A percentile compares a stretch with the other conserved stretches of the same genome.
Evolutionary conservation across 1,139 yeast genomes (phyloP).

Genomic region (Insectozyma bohioensis): DNA sequence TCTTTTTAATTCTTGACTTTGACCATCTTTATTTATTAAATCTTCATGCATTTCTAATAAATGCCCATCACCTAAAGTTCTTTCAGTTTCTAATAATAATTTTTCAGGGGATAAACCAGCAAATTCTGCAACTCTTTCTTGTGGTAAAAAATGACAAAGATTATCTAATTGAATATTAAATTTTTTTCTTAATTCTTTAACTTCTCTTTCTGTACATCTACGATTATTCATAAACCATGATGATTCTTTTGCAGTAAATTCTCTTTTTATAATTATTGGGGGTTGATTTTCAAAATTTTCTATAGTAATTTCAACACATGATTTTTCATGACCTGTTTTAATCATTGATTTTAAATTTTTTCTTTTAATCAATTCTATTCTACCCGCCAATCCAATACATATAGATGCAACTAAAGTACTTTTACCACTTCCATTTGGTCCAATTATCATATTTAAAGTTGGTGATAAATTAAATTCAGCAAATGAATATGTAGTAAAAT

Average conservation of each 20-base stretch:
- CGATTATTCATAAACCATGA: constrained; percentile 60
- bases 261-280: constrained; percentile 35
- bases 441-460: constrained; percentile 85
- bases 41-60: constrained; percentile 57
- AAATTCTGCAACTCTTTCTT: constrained; percentile 92
- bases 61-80: constrained; percentile 70
- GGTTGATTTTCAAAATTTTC: constrained; percentile 38
- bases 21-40: constrained; percentile 53
- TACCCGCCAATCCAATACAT: constrained; percentile 87
- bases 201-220: constrained; percentile 41
- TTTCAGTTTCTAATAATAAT: constrained; percentile 72
- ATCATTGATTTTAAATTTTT: constrained; percentile 74
- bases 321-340: constrained; percentile 62
- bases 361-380: constrained; percentile 76
- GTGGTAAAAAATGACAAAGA: constrained; percentile 92
- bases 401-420: constrained; percentile 92
- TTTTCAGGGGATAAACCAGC: constrained; percentile 79
- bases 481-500: constrained; percentile 80
- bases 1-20: constrained; percentile 25
- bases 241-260: constrained; percentile 45
- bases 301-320: constrained; percentile 65
- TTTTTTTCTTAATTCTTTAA: constrained; percentile 44
- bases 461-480: constrained; percentile 85
- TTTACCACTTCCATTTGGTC: constrained; percentile 97
- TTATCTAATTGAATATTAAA: constrained; percentile 86